These are phyloP conservation scores for Acacia concinna DNA, from an alignment of 331 rosid genomes.

Conservation along the genomic window DNA sequence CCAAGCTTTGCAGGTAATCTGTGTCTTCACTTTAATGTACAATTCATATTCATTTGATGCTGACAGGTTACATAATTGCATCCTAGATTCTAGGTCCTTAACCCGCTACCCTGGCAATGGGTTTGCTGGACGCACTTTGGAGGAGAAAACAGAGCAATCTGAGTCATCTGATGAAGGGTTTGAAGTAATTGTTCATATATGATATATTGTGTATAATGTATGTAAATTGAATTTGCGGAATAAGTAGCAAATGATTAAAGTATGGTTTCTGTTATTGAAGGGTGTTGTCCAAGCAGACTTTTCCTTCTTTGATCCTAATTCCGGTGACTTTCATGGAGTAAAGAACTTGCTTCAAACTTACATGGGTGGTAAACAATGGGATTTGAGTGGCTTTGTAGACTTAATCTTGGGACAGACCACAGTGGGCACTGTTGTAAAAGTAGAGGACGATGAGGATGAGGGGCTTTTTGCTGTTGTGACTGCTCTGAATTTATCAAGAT, in stretches of 20 bases:
- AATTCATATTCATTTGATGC: background rate
- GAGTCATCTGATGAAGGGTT: slow-evolving; percentile 27
- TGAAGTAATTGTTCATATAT: background rate
- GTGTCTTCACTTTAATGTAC: background rate
- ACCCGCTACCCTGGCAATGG: slow-evolving; percentile 42
- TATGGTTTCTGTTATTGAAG: slow-evolving; percentile 33
- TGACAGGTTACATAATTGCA: background rate
- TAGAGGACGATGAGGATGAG: slow-evolving; percentile 87
- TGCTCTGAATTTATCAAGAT: slow-evolving; percentile 58
- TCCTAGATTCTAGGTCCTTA: background rate
- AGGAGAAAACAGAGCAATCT: slow-evolving; percentile 32
- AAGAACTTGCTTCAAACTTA: slow-evolving; percentile 78
- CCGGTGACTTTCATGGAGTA: slow-evolving; percentile 45
- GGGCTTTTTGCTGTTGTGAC: slow-evolving; percentile 67
- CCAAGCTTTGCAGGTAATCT: slow-evolving; percentile 12
- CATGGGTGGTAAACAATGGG: slow-evolving; percentile 72
- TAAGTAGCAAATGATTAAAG: slow-evolving; percentile 4
- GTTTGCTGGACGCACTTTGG: slow-evolving; percentile 25
- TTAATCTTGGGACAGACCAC: slow-evolving; percentile 81
- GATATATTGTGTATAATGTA: background rate
- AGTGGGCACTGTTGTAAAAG: slow-evolving; percentile 83
- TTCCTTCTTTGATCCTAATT: slow-evolving; percentile 82
- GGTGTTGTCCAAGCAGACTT: slow-evolving; percentile 80
- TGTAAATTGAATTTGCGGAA: background rate
- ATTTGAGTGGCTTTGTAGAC: slow-evolving; percentile 78